Evolutionary conservation across 2,329 filamentous ascomycete species (phyloP).

Genomic region (Penicillium fuscoglaucum): DNA sequence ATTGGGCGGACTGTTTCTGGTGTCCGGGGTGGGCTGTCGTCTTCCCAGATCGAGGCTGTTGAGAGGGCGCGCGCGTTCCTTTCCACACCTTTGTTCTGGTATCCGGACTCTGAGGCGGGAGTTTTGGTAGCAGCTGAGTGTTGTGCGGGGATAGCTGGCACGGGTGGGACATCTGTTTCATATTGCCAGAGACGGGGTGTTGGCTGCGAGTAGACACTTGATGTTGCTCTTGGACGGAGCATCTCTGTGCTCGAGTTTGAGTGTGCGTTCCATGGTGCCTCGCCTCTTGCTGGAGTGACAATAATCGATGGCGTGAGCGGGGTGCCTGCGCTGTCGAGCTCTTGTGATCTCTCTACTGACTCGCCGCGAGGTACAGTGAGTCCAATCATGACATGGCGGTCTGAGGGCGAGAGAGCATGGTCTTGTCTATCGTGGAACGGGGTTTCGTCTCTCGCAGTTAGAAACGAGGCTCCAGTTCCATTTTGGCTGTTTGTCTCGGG

Average conservation of each 20-base stretch:
- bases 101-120: constrained; percentile 4
- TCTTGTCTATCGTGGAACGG: constrained; percentile 29
- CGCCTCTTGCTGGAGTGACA: constrained; percentile 47
- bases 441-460: constrained; percentile 17
- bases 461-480: constrained; percentile 16
- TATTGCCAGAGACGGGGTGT: constrained; percentile 32
- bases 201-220: constrained; percentile 48
- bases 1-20: constrained; percentile 13
- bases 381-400: constrained; percentile 49
- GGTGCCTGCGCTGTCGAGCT: constrained; percentile 34
- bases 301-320: constrained; percentile 49
- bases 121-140: constrained; percentile 25
- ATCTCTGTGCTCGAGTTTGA: constrained; percentile 27
- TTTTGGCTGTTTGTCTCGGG: constrained; percentile 13
- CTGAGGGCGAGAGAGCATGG: constrained; percentile 45
- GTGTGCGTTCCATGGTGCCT: constrained; percentile 35
- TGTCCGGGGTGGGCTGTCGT: constrained; percentile 24
- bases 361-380: constrained; percentile 43
- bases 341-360: constrained; percentile 26
- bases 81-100: constrained; percentile 14
- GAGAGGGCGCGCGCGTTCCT: constrained; percentile 30
- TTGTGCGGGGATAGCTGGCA: constrained; percentile 42
- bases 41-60: constrained; percentile 41
- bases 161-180: constrained; percentile 38
- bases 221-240: constrained; percentile 36